Evolutionary conservation across 768 basidiomycete species (phyloP), one percentile per base, ranked within the genome.

Genomic region (Suillus placidus): DNA sequence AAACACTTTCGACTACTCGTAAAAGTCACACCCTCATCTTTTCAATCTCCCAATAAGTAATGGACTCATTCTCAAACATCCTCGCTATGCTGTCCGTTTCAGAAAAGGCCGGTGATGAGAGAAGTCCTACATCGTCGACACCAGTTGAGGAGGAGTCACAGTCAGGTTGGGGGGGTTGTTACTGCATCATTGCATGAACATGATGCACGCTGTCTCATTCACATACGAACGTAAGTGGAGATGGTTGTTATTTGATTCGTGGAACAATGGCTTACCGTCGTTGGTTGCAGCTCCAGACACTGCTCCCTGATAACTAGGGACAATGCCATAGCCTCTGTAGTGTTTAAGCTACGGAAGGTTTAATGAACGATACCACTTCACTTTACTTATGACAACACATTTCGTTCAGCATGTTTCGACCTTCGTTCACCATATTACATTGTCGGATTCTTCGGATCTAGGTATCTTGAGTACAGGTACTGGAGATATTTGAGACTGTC

Each of bases 11-110:
- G 10, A n/a, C 32, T 7, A 34, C 54, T 55, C 54, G 54, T 55
- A 35, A n/a, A 52, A 55, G 18, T 20, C 54, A 13, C 34, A 13
- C 6, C 20, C 12, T 34, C 13, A 13, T 26, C 49, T 51, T 23
- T 3, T 26, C 26, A 18, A 55, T 34, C 20, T 18, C 30, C 30
- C 52, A 32, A 54, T 5, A 8, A 30, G 4, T 3, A 55, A 55
- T 55, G 54, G 54, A 55, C 54, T 55, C 54, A 35, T 55, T 55
- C 54, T 55, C 54, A 55, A 35, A 55, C 54, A 55, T 55, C 32
- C 10, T 55, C 12, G 32, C 34, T n/a, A n/a, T 35, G 10, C 12
- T 55, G 54, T 55, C 54, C 32, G 20, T 12, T 26, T 51, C 49
- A 51, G n/a, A n/a, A n/a, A 30, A 51, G 12, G 23, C 14, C 3